Evolutionary conservation across 208 protist species (phyloP), one percentile per base, ranked within the genome.

Genomic region (Wallacemonas sp.): DNA sequence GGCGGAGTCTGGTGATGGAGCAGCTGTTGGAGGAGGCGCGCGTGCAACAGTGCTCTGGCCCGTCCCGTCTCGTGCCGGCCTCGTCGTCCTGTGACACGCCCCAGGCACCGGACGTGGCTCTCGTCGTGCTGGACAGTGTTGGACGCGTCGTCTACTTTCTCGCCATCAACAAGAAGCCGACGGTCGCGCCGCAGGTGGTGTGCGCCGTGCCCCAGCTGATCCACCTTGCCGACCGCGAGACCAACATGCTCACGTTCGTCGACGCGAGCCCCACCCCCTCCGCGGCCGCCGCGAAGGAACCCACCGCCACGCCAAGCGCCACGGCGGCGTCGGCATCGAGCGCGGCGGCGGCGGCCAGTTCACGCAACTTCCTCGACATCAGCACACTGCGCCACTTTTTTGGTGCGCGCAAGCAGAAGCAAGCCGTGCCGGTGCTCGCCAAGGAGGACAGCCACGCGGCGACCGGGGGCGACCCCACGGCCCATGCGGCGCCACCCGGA

Each of bases 61-160:
- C 45, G n/a, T 16, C 55, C 32, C 36, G 72, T 68, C 28, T 57
- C n/a, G n/a, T n/a, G n/a, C n/a, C n/a, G n/a, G n/a, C n/a, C n/a
- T n/a, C n/a, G n/a, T n/a, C n/a, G n/a, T n/a, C n/a, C n/a, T 12
- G 36, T 12, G 36, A 18, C 1, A 36, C 16, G 18, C 18, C 49
- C 1, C 28, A 29, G 11, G 11, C 11, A 70, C 57, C 28, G 4
- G 52, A 59, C 38, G 61, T 38, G 14, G 67, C 75, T 32, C 79
- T 94, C 39, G 79, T 92, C 7, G 67, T 91, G 39, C 79, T 92
- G 36, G 86, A 92, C 64, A 85, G 76, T 54, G 67, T 79, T 31
- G 89, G 89, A 3, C 72, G 78, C 42, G 65, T 94, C 38, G 48
- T 94, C 22, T 74, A 90, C 8, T 59, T 92, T 8, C 74, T 72